These are phyloP conservation scores for Lactarius indigo DNA, from an alignment of 768 basidiomycete species.

Conservation along the genomic window DNA sequence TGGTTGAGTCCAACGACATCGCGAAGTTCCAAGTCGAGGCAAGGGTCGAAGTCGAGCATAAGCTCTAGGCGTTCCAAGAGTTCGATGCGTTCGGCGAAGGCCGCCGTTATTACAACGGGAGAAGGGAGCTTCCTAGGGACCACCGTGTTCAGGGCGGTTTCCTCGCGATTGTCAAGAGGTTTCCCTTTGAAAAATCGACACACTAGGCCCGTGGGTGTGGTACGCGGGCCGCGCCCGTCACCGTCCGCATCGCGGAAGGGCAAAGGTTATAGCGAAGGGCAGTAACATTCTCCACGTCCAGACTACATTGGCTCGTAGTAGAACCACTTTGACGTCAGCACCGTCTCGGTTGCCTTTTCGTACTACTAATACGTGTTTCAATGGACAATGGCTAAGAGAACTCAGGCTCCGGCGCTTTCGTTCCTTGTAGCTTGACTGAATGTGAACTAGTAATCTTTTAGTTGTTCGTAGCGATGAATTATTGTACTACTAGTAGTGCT, in stretches of 20 bases:
- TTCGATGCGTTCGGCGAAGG: constrained; percentile 11
- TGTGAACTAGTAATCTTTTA: neutral
- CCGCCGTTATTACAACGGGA: neutral
- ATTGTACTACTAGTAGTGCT: neutral
- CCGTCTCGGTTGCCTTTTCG: neutral
- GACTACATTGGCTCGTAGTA: neutral
- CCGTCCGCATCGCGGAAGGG: neutral
- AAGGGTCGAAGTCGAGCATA: constrained; percentile 6
- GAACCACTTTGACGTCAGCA: neutral
- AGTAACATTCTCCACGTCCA: neutral
- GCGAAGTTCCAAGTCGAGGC: constrained; percentile 7
- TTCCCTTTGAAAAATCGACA: neutral
- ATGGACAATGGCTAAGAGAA: neutral
- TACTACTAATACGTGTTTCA: neutral
- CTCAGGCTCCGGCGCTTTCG: neutral
- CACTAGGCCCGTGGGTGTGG: neutral
- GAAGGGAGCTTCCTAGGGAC: neutral
- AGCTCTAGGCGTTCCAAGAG: constrained; percentile 12
- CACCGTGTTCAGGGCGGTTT: neutral
- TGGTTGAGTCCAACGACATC: neutral
- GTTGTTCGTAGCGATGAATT: neutral
- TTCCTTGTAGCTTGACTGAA: neutral
- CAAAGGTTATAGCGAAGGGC: neutral
- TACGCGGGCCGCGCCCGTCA: constrained; percentile 19
- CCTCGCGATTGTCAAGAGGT: neutral